Evolutionary conservation across 2,329 filamentous ascomycete genomes (phyloP).

Genomic region (Xenoacremonium recifei): DNA sequence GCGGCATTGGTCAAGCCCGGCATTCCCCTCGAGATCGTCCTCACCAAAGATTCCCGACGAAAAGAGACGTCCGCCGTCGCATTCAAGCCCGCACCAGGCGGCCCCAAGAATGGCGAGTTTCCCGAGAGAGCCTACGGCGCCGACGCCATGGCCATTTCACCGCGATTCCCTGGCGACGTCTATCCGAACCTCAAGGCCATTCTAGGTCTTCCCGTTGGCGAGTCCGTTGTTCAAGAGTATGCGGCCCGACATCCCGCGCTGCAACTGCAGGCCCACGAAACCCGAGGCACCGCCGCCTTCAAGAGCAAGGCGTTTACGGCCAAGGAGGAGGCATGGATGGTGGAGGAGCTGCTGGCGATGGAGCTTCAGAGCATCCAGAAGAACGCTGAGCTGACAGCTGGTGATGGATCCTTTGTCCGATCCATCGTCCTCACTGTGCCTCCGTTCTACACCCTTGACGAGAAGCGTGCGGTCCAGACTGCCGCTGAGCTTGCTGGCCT

Average conservation of each 20-base stretch:
- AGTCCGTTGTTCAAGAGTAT: constrained; percentile 67
- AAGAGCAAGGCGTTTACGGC: constrained; percentile 67
- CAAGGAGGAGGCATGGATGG: constrained; percentile 66
- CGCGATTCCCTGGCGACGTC: constrained; percentile 87
- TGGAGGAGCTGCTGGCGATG: constrained; percentile 96
- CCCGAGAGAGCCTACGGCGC: constrained; percentile 91
- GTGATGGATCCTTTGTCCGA: constrained; percentile 68
- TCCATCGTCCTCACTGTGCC: constrained; percentile 89
- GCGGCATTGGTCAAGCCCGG: constrained; percentile 94
- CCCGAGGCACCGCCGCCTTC: constrained; percentile 73
- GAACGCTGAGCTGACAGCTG: constrained; percentile 83
- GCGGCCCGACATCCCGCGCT: constrained; percentile 75
- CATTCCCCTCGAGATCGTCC: constrained; percentile 94
- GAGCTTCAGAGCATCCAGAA: constrained; percentile 86
- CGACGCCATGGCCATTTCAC: constrained; percentile 83
- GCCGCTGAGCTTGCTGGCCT: constrained; percentile 87
- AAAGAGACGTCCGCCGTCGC: constrained; percentile 91
- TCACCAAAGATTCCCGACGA: constrained; percentile 95
- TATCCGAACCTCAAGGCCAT: constrained; percentile 92
- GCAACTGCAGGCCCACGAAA: constrained; percentile 59
- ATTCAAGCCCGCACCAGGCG: constrained; percentile 80
- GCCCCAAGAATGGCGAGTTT: constrained; percentile 62
- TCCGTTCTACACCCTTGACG: constrained; percentile 84
- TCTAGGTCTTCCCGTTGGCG: constrained; percentile 68
- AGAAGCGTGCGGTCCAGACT: constrained; percentile 81